Evolutionary conservation across 371 early-diverging fungal species (phyloP), one percentile per base, ranked within the genome.

Genomic region (Lichtheimia corymbifera): DNA sequence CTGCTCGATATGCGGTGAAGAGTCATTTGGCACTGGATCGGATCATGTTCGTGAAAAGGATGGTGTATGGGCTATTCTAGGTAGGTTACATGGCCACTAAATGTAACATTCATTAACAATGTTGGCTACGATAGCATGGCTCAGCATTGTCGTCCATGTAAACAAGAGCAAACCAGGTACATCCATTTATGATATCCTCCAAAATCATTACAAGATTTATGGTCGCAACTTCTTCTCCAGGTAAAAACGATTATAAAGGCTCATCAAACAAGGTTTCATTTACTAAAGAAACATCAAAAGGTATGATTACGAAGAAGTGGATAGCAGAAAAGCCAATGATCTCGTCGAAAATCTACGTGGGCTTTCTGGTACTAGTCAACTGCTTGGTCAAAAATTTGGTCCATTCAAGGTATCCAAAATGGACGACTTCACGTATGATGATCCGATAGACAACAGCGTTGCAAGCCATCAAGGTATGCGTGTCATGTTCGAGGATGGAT

Each of bases 1-100:
- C 49, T 83, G 95, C 61, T 94, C 95, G 1, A 92, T 98, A 63
- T 98, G 98, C 68, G 98, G 98, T 54, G 98, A 98, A 71, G 98
- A 98, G 75, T 91, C 91, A 4, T 98, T 98, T 72, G 98, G 98
- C 62, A 97, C 97, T 15, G 98, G 98, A 45, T 94, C 95, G 0
- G 96, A 97, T 71, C 98, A 97, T 66, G 95, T 98, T 59, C 93
- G 98, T 52, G 98, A 98, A 72, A 98, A 98, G 84, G 98, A 98
- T 79, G 98, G 98, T 53, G 72, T 98, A 45, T 98, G 98, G 98
- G 98, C 98, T 44, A 78, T 97, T 51, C 74, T 97, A 50, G 87
- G 89, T 88, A 72, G 63, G 55, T 53, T 15, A 15, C 28, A 3
- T 52, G 25, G 2, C 17, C 4, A 12, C 27, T 25, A 0, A 5